These are phyloP conservation scores for Nemania diffusa DNA, from an alignment of 2,329 filamentous ascomycete genomes.

Conservation along the genomic window DNA sequence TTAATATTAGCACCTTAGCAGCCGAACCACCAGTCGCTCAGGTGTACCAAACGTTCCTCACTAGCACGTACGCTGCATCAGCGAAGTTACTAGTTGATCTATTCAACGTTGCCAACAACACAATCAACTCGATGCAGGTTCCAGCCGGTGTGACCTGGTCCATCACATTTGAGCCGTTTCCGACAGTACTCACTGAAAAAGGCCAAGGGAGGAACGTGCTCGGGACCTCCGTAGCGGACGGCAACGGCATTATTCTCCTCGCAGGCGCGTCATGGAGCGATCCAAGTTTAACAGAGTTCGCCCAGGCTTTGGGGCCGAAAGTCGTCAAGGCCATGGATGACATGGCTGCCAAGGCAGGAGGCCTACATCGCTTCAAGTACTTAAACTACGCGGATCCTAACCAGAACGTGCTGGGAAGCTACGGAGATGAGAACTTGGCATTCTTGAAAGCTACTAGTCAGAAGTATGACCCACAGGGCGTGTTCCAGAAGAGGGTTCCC, in stretches of 20 bases:
- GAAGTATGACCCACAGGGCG: constrained; percentile 29
- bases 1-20: background rate
- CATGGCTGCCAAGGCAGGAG: constrained; percentile 4
- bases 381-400: constrained; percentile 30
- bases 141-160: constrained; percentile 5
- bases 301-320: constrained; percentile 2
- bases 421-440: constrained; percentile 23
- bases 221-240: background rate
- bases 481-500: constrained; percentile 30
- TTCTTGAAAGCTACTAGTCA: constrained; percentile 10
- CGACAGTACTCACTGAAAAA: constrained; percentile 6
- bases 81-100: background rate
- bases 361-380: constrained; percentile 28
- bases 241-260: background rate
- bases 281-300: constrained; percentile 14
- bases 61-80: constrained; percentile 3
- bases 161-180: constrained; percentile 34
- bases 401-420: constrained; percentile 26
- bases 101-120: background rate
- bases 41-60: constrained; percentile 1
- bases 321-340: constrained; percentile 24
- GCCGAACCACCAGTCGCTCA: background rate
- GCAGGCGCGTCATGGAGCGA: constrained; percentile 22
- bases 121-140: constrained; percentile 5
- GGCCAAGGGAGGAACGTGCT: constrained; percentile 4